Conservation (phyloP, 345 rosid species). For the Salix exigua region DNA sequence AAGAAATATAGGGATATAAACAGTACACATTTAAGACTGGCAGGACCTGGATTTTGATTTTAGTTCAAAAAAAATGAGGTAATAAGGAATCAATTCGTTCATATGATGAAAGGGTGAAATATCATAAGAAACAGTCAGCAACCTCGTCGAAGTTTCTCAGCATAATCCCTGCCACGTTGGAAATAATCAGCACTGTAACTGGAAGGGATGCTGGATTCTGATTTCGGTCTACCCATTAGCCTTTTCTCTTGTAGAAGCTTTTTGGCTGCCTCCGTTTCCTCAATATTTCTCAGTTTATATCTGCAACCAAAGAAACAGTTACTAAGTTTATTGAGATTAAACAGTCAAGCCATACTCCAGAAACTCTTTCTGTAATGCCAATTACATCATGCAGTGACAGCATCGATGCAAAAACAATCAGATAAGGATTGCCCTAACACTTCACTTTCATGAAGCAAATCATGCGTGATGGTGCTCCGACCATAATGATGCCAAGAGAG, state of each 20-base stretch:
- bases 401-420: slow-evolving; percentile 8
- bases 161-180: slow-evolving; percentile 89
- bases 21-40: background rate
- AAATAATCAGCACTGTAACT: slow-evolving; percentile 97
- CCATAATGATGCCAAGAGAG: background rate
- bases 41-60: too few species aligned
- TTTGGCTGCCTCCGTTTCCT: slow-evolving; percentile 98
- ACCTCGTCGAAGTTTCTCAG: slow-evolving; percentile 95
- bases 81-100: background rate
- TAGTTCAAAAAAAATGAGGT: background rate
- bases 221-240: slow-evolving; percentile 64
- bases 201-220: slow-evolving; percentile 75
- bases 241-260: slow-evolving; percentile 94
- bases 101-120: background rate
- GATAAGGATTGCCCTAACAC: background rate
- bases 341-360: background rate
- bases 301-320: slow-evolving; percentile 38
- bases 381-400: background rate
- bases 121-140: slow-evolving; percentile 3
- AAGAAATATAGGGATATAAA: background rate
- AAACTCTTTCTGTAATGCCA: background rate
- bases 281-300: slow-evolving; percentile 84
- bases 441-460: background rate
- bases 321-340: background rate
- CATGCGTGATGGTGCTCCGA: background rate